Evolutionary conservation across 2,329 filamentous ascomycete species (phyloP).

Genomic region (Setomelanomma holmii): DNA sequence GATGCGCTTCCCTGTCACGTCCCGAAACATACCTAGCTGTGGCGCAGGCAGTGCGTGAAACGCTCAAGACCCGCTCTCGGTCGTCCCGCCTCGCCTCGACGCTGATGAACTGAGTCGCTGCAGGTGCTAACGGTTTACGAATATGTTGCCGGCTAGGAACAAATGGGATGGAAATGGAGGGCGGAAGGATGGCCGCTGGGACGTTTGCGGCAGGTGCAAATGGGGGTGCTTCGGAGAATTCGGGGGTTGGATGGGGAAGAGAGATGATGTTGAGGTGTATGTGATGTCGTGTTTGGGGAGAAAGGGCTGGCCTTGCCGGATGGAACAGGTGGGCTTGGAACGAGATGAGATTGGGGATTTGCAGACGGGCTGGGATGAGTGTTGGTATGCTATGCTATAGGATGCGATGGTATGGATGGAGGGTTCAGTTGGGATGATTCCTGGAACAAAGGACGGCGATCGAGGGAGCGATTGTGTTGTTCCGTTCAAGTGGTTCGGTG

Average conservation of each 20-base stretch:
- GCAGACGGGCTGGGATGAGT: neutral
- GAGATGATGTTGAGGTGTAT: too few species aligned
- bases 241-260: too few species aligned
- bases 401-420: neutral
- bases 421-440: neutral
- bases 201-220: too few species aligned
- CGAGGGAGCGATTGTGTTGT: neutral
- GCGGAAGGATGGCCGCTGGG: too few species aligned
- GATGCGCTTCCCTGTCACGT: neutral
- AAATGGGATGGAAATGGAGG: too few species aligned
- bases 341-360: neutral
- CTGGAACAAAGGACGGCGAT: neutral
- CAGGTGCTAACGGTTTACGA: too few species aligned
- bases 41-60: conserved; percentile 4
- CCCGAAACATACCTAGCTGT: conserved; percentile 3
- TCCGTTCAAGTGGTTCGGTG: too few species aligned
- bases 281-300: neutral
- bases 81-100: neutral
- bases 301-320: neutral
- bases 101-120: too few species aligned
- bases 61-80: neutral
- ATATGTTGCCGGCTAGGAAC: too few species aligned
- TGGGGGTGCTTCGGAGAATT: too few species aligned
- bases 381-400: neutral
- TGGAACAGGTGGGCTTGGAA: neutral